Conservation (phyloP, 345 rosid species). For the Abelmoschus esculentus region DNA sequence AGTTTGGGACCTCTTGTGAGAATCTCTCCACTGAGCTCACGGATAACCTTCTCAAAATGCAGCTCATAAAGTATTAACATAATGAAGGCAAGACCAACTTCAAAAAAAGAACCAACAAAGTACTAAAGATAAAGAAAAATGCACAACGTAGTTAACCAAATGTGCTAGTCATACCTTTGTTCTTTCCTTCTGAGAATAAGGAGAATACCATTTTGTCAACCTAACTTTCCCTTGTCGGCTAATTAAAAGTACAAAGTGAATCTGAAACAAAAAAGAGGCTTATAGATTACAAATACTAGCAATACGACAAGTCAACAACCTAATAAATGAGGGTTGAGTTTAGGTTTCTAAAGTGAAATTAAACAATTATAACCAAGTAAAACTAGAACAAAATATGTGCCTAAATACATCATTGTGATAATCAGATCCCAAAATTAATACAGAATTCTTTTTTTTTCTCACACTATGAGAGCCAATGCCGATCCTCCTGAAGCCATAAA, state of each 20-base stretch:
- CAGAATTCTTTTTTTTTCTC: neutral
- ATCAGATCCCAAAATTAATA: neutral
- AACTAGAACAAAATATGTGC: neutral
- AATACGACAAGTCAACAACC: neutral
- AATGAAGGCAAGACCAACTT: neutral
- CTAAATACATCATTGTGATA: neutral
- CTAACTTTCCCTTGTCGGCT: constrained; percentile 98
- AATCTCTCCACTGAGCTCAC: constrained; percentile 85
- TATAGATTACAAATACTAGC: neutral
- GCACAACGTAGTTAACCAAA: neutral
- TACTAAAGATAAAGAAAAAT: neutral
- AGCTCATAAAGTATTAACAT: neutral
- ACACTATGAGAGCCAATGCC: neutral
- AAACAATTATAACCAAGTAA: neutral
- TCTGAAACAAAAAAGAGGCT: constrained; percentile 28
- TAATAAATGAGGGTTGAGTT: neutral
- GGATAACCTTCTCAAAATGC: constrained; percentile 48
- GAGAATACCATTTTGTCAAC: constrained; percentile 94
- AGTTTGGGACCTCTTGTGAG: constrained; percentile 83
- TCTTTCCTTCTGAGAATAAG: constrained; percentile 92
- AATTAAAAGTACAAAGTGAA: constrained; percentile 83
- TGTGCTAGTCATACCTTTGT: constrained; percentile 35
- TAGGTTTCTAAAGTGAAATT: neutral
- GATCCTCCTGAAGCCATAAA: neutral
- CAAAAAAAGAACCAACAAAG: neutral